Percentiles rank a stretch among this genome's conserved stretches.
phyloP scores from a whole-genome alignment of 768 basidiomycete genomes.

The Mycena galericulata region DNA sequence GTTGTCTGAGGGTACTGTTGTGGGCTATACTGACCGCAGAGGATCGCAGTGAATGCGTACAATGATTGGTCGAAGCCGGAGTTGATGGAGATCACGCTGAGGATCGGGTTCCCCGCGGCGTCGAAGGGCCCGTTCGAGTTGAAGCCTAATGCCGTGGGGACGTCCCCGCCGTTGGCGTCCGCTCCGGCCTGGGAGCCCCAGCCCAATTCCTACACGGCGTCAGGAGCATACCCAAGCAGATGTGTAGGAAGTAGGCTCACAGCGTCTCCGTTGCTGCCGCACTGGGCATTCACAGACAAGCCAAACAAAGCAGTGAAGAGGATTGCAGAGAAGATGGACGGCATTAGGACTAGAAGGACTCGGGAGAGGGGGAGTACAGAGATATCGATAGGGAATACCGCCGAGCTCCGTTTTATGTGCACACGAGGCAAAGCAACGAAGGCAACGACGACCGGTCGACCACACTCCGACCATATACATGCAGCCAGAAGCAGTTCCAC shows the following conservation, averaged over 20 bases:
- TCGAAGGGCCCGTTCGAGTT: conserved; percentile 4
- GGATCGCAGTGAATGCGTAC: not conserved
- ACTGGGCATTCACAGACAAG: not conserved
- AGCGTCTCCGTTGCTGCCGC: conserved; percentile 18
- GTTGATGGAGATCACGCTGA: conserved; percentile 2
- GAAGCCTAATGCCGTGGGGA: not conserved
- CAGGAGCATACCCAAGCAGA: not conserved
- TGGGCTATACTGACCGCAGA: conserved; percentile 2
- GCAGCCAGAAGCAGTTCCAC: no score
- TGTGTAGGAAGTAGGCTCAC: not conserved
- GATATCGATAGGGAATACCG: no score
- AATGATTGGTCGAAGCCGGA: not conserved
- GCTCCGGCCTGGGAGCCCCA: conserved; percentile 5
- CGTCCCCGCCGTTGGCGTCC: not conserved
- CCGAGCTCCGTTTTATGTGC: no score
- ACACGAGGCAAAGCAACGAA: no score
- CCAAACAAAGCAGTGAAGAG: not conserved
- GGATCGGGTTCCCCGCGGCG: conserved; percentile 9
- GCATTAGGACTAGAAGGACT: no score
- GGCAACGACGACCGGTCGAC: no score
- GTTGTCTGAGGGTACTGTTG: conserved; percentile 5
- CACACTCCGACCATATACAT: no score
- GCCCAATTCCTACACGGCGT: not conserved
- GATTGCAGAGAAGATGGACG: not conserved
- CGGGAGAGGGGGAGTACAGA: no score